Conservation (phyloP, 768 basidiomycete genomes). For the Rhodotorula diobovata region DNA sequence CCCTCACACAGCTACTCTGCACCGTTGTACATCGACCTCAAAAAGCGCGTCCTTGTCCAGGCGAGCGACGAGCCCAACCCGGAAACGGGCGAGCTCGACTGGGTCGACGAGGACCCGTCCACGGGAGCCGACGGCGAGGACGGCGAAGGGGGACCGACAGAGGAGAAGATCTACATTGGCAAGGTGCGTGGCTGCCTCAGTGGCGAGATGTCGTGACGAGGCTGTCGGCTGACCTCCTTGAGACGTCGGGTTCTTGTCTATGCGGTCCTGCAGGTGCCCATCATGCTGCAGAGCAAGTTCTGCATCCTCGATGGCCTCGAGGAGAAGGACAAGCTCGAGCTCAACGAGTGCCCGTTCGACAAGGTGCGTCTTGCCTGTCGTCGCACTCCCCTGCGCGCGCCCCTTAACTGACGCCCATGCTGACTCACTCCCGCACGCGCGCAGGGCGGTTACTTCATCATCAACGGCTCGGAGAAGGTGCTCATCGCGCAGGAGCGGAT, state of each 20-base stretch:
- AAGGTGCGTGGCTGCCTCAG: conserved; percentile 57
- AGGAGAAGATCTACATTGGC: conserved; percentile 80
- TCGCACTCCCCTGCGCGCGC: no score
- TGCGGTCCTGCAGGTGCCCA: conserved; percentile 53
- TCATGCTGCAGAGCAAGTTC: conserved; percentile 94
- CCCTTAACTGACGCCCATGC: no score
- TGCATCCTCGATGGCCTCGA: conserved; percentile 78
- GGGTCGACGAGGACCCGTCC: conserved; percentile 27
- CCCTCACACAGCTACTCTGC: conserved; percentile 62
- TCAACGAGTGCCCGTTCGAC: conserved; percentile 98
- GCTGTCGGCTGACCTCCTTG: no score
- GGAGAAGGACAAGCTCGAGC: conserved; percentile 75
- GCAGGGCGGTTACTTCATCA: conserved; percentile 95
- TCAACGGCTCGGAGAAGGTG: conserved; percentile 99
- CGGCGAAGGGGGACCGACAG: conserved; percentile 46
- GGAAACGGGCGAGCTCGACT: conserved; percentile 47
- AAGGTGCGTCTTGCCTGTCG: conserved; percentile 47
- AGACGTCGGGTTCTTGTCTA: no score
- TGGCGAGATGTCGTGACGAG: conserved; percentile 56
- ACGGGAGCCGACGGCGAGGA: conserved; percentile 21
- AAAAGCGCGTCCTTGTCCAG: conserved; percentile 72
- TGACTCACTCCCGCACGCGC: background rate
- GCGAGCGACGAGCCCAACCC: conserved; percentile 66
- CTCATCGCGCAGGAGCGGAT: conserved; percentile 98
- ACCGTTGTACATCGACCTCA: conserved; percentile 92